phyloP scores from a whole-genome alignment of 1,284 basidiomycete species.

The Sanguinoderma infundibulare region DNA sequence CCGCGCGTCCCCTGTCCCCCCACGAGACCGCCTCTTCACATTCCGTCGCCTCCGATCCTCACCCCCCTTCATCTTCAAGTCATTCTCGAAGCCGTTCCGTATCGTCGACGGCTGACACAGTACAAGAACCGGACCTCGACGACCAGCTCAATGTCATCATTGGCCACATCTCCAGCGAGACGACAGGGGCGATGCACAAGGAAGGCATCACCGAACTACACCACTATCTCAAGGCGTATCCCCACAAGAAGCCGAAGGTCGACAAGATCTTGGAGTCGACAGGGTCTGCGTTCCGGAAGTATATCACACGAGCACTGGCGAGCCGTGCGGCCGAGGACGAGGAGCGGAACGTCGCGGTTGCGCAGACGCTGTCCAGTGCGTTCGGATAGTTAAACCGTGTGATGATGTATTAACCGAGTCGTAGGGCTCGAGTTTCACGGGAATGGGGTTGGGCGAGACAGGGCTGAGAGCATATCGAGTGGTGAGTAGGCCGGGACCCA shows the following conservation, averaged over 20 bases:
- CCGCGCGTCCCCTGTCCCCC: conserved; percentile 68
- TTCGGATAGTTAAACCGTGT: conserved; percentile 16
- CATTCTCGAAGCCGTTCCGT: conserved; percentile 68
- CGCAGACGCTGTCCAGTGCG: conserved; percentile 79
- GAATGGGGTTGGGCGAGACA: conserved; percentile 37
- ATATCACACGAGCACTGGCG: conserved; percentile 81
- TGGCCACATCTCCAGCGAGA: conserved; percentile 88
- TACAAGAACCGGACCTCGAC: conserved; percentile 81
- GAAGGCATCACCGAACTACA: conserved; percentile 97
- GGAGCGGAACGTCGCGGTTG: conserved; percentile 76
- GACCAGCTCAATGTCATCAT: conserved; percentile 84
- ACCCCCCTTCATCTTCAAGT: conserved; percentile 59
- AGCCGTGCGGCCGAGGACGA: conserved; percentile 86
- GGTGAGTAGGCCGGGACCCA: conserved; percentile 20
- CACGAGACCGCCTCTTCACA: conserved; percentile 52
- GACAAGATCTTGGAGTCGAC: conserved; percentile 86
- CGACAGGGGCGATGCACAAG: conserved; percentile 81
- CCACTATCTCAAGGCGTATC: conserved; percentile 91
- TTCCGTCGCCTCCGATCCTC: conserved; percentile 55
- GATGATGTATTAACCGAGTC: conserved; percentile 8
- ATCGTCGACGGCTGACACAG: conserved; percentile 58
- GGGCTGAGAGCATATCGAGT: conserved; percentile 23
- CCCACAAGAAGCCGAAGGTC: conserved; percentile 85
- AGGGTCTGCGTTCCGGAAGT: conserved; percentile 83
- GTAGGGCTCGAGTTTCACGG: conserved; percentile 63